A percentile compares a stretch with the other conserved stretches of the same genome.
phyloP scores from a whole-genome alignment of 371 early-diverging fungal species.

The Actinomortierella wolfii region DNA sequence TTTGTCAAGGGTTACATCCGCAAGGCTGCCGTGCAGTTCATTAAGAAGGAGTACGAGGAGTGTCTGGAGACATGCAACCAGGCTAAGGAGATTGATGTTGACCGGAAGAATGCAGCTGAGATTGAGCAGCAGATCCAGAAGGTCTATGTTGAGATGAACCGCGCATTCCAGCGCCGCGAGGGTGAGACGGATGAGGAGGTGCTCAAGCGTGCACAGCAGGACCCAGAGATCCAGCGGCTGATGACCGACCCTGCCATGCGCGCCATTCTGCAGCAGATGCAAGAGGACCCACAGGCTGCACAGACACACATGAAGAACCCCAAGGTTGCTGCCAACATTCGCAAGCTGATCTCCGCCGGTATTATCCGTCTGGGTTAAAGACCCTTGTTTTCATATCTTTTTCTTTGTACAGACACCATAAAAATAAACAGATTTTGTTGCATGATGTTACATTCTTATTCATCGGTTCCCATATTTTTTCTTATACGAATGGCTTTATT shows the following conservation, averaged over 20 bases:
- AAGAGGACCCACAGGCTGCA: slow-evolving; percentile 90
- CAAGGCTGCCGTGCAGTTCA: slow-evolving; percentile 91
- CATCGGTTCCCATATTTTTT: too few species aligned
- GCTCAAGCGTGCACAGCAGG: slow-evolving; percentile 81
- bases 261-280: slow-evolving; percentile 96
- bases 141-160: slow-evolving; percentile 78
- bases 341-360: slow-evolving; percentile 91
- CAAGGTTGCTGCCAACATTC: slow-evolving; percentile 90
- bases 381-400: too few species aligned
- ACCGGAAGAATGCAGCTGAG: slow-evolving; percentile 82
- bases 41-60: slow-evolving; percentile 88
- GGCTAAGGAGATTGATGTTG: slow-evolving; percentile 82
- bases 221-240: slow-evolving; percentile 92
- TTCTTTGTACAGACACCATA: too few species aligned
- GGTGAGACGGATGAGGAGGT: slow-evolving; percentile 79
- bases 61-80: slow-evolving; percentile 81
- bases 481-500: too few species aligned
- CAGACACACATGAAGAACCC: slow-evolving; percentile 96
- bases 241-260: slow-evolving; percentile 96
- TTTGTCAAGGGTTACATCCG: slow-evolving; percentile 97
- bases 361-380: slow-evolving; percentile 56
- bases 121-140: slow-evolving; percentile 82
- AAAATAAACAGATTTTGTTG: too few species aligned
- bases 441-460: too few species aligned
- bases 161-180: slow-evolving; percentile 51